These are phyloP conservation scores for Strobilomyces echinocephalus DNA, from an alignment of 768 basidiomycete genomes.

Conservation along the genomic window DNA sequence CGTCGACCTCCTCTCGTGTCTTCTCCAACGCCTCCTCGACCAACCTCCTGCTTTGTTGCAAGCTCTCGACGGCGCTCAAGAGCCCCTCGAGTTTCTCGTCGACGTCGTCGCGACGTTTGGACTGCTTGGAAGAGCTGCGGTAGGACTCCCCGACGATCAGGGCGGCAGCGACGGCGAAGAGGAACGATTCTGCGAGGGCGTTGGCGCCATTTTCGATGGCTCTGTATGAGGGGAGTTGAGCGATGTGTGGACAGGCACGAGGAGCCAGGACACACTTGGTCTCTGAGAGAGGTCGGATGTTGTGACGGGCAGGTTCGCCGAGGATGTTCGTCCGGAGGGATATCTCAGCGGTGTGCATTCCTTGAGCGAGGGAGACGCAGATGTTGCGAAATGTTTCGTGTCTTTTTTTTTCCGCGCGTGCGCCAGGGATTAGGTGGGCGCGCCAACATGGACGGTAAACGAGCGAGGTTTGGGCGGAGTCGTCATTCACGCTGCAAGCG, in stretches of 20 bases:
- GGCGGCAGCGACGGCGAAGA: slow-evolving; percentile 69
- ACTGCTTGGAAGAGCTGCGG: slow-evolving; percentile 64
- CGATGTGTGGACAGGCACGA: neutral
- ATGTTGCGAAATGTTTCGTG: slow-evolving; percentile 68
- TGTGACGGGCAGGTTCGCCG: slow-evolving; percentile 62
- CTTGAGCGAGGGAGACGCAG: slow-evolving; percentile 72
- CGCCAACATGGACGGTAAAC: too few species aligned
- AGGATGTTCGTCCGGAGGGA: slow-evolving; percentile 70
- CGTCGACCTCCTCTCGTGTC: slow-evolving; percentile 41
- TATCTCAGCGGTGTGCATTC: slow-evolving; percentile 69
- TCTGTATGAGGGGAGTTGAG: slow-evolving; percentile 30
- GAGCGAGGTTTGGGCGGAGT: neutral
- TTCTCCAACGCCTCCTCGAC: slow-evolving; percentile 40
- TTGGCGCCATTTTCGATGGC: slow-evolving; percentile 87
- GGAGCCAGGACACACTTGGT: slow-evolving; percentile 43
- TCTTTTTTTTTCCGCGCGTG: slow-evolving; percentile 31
- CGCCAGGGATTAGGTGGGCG: too few species aligned
- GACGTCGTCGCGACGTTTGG: slow-evolving; percentile 66
- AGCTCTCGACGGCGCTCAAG: slow-evolving; percentile 38
- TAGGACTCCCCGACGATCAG: slow-evolving; percentile 76
- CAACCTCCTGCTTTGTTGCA: slow-evolving; percentile 39
- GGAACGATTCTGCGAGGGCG: slow-evolving; percentile 77
- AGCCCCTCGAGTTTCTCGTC: slow-evolving; percentile 68
- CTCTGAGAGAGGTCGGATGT: slow-evolving; percentile 75
- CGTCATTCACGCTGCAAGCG: neutral